These are phyloP conservation scores for Micractinium sp. DNA, from an alignment of 139 green algal genomes.

Conservation along the genomic window DNA sequence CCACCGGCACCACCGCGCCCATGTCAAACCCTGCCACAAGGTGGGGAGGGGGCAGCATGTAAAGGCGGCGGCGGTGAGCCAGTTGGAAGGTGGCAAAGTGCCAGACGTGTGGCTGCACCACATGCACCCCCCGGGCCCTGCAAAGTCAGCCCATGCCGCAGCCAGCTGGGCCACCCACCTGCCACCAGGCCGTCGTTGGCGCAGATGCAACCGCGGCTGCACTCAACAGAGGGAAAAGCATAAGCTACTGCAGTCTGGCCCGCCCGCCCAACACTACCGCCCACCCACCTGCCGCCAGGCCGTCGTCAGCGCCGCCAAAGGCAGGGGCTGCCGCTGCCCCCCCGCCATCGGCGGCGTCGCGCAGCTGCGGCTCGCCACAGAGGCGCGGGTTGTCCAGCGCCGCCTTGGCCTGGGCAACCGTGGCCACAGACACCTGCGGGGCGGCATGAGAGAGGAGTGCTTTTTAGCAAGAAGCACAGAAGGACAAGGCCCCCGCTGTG, in stretches of 20 bases:
- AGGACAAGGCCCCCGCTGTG: background rate
- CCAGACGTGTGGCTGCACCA: too few relatives aligned
- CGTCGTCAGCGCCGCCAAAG: background rate
- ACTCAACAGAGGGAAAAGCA: too few relatives aligned
- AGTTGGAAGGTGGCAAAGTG: background rate
- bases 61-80: background rate
- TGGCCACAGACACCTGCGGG: background rate
- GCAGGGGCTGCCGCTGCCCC: background rate
- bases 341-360: constrained; percentile 6
- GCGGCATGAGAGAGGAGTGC: too few relatives aligned
- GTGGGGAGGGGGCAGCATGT: background rate
- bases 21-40: constrained; percentile 69
- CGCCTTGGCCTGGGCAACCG: constrained; percentile 50
- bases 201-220: too few relatives aligned
- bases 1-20: constrained; percentile 64
- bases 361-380: constrained; percentile 70
- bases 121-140: too few relatives aligned
- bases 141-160: too few relatives aligned
- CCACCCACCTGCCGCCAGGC: background rate
- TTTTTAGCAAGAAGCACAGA: too few relatives aligned
- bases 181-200: too few relatives aligned
- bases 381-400: constrained; percentile 81
- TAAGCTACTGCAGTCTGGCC: too few relatives aligned
- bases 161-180: too few relatives aligned
- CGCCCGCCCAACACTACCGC: too few relatives aligned